Conservation (phyloP, 208 protist genomes). For the Trypanosoma avium region DNA sequence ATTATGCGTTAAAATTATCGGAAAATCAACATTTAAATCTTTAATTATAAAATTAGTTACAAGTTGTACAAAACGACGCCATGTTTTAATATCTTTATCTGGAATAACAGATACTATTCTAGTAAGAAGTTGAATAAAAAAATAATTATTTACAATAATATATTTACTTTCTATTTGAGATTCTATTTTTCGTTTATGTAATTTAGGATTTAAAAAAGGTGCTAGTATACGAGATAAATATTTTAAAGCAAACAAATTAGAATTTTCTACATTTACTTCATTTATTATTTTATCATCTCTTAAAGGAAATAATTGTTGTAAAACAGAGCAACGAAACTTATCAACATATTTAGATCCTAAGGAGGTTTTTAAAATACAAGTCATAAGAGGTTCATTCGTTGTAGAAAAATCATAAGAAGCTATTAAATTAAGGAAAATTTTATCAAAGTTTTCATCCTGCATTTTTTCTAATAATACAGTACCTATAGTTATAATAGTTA, state of each 20-base stretch:
- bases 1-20: background rate
- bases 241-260: background rate
- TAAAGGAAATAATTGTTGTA: constrained; percentile 6
- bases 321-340: constrained; percentile 5
- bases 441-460: constrained; percentile 1
- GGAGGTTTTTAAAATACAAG: background rate
- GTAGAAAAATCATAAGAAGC: constrained; percentile 16
- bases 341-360: background rate
- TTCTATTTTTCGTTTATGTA: background rate
- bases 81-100: background rate
- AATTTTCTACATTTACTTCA: background rate
- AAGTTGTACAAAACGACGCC: constrained; percentile 15
- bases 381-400: constrained; percentile 7
- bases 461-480: constrained; percentile 11
- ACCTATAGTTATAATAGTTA: constrained; percentile 15
- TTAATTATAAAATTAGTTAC: background rate
- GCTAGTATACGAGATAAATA: constrained; percentile 25
- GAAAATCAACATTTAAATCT: background rate
- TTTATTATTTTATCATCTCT: background rate
- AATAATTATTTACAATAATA: constrained; percentile 4
- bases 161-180: background rate
- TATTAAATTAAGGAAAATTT: constrained; percentile 16
- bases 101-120: constrained; percentile 1
- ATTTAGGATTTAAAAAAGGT: constrained; percentile 8
- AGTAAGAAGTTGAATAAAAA: constrained; percentile 23